Base-by-base conservation (phyloP, 2,329 filamentous ascomycete genomes). In the Cladosporium sphaerospermum region DNA sequence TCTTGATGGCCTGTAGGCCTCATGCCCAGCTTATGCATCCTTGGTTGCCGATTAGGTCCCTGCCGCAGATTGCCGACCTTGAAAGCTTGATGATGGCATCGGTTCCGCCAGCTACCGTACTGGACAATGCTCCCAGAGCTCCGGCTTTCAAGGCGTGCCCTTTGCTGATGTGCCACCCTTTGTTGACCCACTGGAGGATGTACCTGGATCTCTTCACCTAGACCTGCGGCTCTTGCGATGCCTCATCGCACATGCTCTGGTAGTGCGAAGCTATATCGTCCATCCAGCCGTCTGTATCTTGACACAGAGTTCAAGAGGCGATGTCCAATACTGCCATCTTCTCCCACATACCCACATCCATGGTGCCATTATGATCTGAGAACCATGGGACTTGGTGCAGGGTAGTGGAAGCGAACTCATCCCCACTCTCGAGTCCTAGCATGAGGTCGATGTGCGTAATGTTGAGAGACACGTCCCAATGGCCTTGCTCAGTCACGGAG, bases 251-350 rank as follows among this genome's bases (percentile, higher is more conserved):
- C 5, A 28, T 28, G 4, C 23, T 18, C 23, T 28, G 23, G 51
- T 47, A 47, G 51, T 47, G 28, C 11, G 43, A n/a, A 13, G 32
- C 37, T 16, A 53, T 46, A 19, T 53, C 44, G 43, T 53, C 43
- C 43, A 48, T 47, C 10, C 51, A 53, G 43, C 51, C 51, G 9
- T 46, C 44, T 2, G 51, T 53, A 13, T 47, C 19, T 11, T 53
- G 42, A 32, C 51, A 53, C 19, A 53, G 41, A 10, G 18, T 53
- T 11, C 43, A 43, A 28, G 51, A 53, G n/a, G 51, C 51, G 5
- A 47, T 8, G 23, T 53, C 43, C 4, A 53, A 11, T 13, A 53
- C 33, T 28, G 51, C 51, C 42, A 53, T 11, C 19, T 53, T 46
- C 51, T 53, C 51, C 43, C 43, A 46, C 4, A 47, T 9, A 47